phyloP scores from a whole-genome alignment of 352 stramenopile genomes.

The Globisporangium irregulare region DNA sequence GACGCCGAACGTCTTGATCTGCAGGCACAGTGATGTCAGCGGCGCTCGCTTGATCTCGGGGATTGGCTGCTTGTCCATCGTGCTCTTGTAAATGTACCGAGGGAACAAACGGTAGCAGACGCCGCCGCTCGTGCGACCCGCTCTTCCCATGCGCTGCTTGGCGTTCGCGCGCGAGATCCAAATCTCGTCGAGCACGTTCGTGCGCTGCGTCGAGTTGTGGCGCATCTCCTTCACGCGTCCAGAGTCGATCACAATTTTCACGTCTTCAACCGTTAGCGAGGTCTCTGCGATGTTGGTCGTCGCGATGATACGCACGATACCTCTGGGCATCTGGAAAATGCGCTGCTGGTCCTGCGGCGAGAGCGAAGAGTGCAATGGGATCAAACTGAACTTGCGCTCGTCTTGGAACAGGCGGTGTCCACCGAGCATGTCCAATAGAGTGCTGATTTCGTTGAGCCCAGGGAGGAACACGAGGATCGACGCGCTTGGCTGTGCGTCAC shows the following conservation, averaged over 20 bases:
- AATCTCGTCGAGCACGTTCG: conserved; percentile 88
- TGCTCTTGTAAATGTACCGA: conserved; percentile 62
- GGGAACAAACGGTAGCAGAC: conserved; percentile 90
- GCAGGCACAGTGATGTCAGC: conserved; percentile 94
- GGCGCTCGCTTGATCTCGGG: conserved; percentile 96
- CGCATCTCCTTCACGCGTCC: conserved; percentile 93
- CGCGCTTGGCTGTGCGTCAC: conserved; percentile 28
- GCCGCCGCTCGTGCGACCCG: conserved; percentile 90
- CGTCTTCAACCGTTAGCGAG: conserved; percentile 94
- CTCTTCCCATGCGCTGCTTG: conserved; percentile 87
- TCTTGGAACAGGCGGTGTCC: conserved; percentile 52
- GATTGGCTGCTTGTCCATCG: conserved; percentile 79
- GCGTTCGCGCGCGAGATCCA: conserved; percentile 90
- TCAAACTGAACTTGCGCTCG: conserved; percentile 56
- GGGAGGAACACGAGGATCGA: conserved; percentile 96
- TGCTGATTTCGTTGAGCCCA: conserved; percentile 93
- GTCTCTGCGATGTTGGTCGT: conserved; percentile 98
- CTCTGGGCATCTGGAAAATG: conserved; percentile 82
- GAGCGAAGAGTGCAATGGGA: conserved; percentile 94
- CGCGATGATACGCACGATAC: conserved; percentile 92
- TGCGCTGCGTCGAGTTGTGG: conserved; percentile 77
- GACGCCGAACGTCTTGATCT: conserved; percentile 90
- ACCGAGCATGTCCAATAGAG: conserved; percentile 67
- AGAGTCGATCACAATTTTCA: conserved; percentile 95
- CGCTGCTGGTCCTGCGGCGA: conserved; percentile 91